Evolutionary conservation across 768 basidiomycete genomes (phyloP).

Genomic region (Chlorophyllum brunneum): DNA sequence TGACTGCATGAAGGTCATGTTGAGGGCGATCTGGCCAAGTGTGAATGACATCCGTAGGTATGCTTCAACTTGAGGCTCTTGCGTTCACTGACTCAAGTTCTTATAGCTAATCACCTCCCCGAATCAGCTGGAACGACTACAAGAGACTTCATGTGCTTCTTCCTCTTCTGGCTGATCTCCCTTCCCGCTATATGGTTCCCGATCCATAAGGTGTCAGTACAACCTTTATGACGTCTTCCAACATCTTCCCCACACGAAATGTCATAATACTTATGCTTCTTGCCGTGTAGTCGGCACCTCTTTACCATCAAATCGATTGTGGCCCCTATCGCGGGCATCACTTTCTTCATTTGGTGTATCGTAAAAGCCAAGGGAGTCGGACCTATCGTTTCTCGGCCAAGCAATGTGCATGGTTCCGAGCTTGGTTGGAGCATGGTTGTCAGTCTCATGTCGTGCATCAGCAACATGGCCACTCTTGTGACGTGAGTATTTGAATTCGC

Average conservation of each 20-base stretch:
- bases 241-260: neutral
- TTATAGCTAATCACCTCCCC: conserved; percentile 65
- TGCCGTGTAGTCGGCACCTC: conserved; percentile 54
- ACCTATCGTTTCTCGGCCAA: conserved; percentile 64
- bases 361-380: conserved; percentile 75
- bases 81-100: conserved; percentile 5
- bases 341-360: conserved; percentile 78
- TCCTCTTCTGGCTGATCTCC: conserved; percentile 82
- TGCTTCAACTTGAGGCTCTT: neutral
- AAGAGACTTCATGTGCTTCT: conserved; percentile 77
- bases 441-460: conserved; percentile 73
- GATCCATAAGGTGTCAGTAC: conserved; percentile 69
- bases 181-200: conserved; percentile 82
- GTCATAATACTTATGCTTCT: conserved; percentile 6
- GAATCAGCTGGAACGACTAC: conserved; percentile 70
- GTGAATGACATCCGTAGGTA: conserved; percentile 60
- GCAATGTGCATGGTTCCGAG: conserved; percentile 58
- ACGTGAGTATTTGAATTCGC: conserved; percentile 36
- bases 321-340: conserved; percentile 63
- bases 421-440: conserved; percentile 75
- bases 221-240: conserved; percentile 11
- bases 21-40: conserved; percentile 75
- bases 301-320: conserved; percentile 78
- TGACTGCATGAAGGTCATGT: conserved; percentile 67
- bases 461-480: conserved; percentile 74